A percentile compares a stretch with the other conserved stretches of the same genome.
Conservation (phyloP, 2,329 filamentous ascomycete species). For the Pseudogymnoascus sp. region DNA sequence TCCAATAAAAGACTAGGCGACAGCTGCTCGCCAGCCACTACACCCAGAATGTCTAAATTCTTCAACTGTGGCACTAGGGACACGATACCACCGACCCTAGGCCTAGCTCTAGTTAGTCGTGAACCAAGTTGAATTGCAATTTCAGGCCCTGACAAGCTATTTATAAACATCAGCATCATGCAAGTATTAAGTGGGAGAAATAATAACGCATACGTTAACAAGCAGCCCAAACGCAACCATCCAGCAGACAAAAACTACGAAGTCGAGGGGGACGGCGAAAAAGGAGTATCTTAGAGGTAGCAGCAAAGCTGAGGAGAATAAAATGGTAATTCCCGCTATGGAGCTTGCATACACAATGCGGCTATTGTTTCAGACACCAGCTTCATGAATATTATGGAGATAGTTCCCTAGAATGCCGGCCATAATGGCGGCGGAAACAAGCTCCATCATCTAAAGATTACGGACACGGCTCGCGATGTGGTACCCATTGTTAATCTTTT, state of each 20-base stretch:
- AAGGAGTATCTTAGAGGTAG: slow-evolving; percentile 8
- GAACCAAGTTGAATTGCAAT: slow-evolving; percentile 10
- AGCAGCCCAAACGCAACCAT: slow-evolving; percentile 10
- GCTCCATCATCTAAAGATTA: neutral
- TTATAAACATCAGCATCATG: neutral
- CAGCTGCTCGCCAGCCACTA: neutral
- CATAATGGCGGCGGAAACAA: neutral
- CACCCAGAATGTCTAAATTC: neutral
- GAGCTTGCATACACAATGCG: slow-evolving; percentile 6
- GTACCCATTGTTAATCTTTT: neutral
- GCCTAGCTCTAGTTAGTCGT: neutral
- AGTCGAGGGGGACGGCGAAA: neutral
- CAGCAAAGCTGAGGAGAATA: neutral
- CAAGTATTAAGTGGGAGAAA: neutral
- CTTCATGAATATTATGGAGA: neutral
- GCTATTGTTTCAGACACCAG: neutral
- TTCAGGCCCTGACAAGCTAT: neutral
- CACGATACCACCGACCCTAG: slow-evolving; percentile 5
- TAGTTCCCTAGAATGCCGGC: slow-evolving; percentile 5
- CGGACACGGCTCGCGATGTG: neutral
- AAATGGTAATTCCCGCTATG: slow-evolving; percentile 3
- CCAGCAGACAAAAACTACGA: slow-evolving; percentile 1
- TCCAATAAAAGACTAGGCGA: neutral
- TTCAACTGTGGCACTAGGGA: neutral
- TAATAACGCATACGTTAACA: neutral